Conservation (phyloP, 2,329 filamentous ascomycete species). For the Talaromyces sp. region DNA sequence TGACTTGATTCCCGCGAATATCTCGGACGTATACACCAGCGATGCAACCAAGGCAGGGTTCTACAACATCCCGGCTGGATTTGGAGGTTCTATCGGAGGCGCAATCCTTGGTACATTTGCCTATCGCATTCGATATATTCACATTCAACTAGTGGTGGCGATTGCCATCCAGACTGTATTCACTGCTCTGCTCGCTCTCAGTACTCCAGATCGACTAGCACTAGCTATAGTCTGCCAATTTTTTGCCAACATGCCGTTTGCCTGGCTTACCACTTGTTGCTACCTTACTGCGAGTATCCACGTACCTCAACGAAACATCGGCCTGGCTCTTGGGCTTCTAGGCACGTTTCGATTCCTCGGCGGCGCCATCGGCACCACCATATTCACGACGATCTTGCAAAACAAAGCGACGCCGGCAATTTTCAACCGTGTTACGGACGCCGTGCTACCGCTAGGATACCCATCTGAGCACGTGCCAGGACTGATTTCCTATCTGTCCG, state of each 20-base stretch:
- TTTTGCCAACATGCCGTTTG: background rate
- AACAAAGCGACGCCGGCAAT: background rate
- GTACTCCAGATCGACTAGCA: background rate
- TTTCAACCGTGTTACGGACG: background rate
- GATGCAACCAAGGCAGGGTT: background rate
- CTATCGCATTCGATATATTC: background rate
- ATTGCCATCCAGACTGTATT: background rate
- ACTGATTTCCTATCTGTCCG: background rate
- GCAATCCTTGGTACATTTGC: background rate
- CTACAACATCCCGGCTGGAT: background rate
- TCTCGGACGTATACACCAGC: background rate
- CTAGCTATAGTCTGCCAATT: background rate
- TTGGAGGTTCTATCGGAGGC: background rate
- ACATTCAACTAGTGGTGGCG: background rate
- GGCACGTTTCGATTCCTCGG: background rate
- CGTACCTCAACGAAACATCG: background rate
- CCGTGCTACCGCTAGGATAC: background rate
- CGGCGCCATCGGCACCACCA: background rate
- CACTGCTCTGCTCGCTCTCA: background rate
- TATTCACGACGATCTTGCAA: background rate
- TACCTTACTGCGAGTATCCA: background rate
- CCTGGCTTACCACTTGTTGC: background rate
- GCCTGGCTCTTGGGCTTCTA: background rate
- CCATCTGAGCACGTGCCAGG: background rate
- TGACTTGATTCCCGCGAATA: background rate